Base-by-base conservation (phyloP, 352 stramenopile genomes). In the Globisporangium paddicum region DNA sequence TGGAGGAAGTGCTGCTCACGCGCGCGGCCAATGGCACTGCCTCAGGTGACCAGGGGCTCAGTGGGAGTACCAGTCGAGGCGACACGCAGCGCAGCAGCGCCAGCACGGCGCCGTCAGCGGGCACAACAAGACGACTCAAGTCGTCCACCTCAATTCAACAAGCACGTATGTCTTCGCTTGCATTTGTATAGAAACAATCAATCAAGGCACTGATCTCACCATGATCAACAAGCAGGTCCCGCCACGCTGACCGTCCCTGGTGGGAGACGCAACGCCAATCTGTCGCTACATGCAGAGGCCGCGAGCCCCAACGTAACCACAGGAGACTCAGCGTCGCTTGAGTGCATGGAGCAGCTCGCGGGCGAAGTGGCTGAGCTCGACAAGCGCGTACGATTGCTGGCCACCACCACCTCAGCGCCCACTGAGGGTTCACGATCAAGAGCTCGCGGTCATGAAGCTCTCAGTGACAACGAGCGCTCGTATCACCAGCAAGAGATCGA, bases 1-100 rank as follows among this genome's bases (percentile, higher is more conserved):
- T 93, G 40, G 83, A 93, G 59, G 80, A 93, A 56, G 67, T 93
- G 19, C 37, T 93, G 45, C 63, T 90, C 10, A 60, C 75, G 18
- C 75, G 83, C 13, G 68, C 84, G 37, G 71, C 68, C 4, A 71
- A 68, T 42, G 45, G 50, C 37, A 30, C 23, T 5, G 14, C 48
- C 8, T 16, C 13, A 41, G 38, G 26, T 18, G 50, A 59, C 41
- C 54, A 57, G 41, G 46, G 58, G 30, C 28, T 6, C 28, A 40
- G 30, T 28, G 30, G 38, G 34, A 2, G 37, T 26, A 19, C 34
- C 30, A 18, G 14, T 14, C 21, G 14, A 10, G 23, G 18, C 18
- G 52, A 54, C 16, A 53, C 34, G 30, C 50, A 66, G 21, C 45
- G 30, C 10, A 32, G n/a, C 53, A 54, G 32, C 21, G 7, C 16